A percentile compares a stretch with the other conserved stretches of the same genome.
Conservation (phyloP, 805 yeast genomes). For the Zygoascus ofunaensis region DNA sequence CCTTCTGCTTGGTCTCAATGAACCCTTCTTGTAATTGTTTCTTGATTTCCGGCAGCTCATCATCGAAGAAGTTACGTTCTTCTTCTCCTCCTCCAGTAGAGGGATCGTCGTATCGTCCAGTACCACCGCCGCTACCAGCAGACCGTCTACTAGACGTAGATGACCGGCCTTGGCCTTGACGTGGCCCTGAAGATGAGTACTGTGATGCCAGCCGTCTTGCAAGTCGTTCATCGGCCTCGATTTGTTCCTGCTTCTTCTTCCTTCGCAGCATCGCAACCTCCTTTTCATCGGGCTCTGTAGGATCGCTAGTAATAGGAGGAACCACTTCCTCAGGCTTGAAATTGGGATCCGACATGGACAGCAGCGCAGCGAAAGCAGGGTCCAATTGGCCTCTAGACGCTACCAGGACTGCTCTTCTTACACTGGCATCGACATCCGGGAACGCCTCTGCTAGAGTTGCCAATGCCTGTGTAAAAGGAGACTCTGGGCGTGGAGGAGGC, state of each 20-base stretch:
- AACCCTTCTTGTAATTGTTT: conserved; percentile 64
- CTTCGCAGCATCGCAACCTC: conserved; percentile 11
- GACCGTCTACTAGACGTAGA: not conserved
- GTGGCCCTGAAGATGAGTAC: conserved; percentile 5
- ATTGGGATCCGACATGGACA: conserved; percentile 57
- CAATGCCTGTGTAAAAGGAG: conserved; percentile 46
- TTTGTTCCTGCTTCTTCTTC: conserved; percentile 32
- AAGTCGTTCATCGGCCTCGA: conserved; percentile 66
- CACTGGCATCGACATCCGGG: conserved; percentile 64
- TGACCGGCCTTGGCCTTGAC: conserved; percentile 1
- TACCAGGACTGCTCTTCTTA: conserved; percentile 68
- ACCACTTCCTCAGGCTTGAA: conserved; percentile 19
- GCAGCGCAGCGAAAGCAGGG: conserved; percentile 79
- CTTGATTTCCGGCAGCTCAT: conserved; percentile 43
- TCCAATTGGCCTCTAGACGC: conserved; percentile 78
- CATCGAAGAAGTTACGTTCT: conserved; percentile 28
- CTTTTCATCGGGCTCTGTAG: conserved; percentile 22
- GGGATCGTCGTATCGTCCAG: conserved; percentile 21
- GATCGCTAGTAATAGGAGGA: conserved; percentile 19
- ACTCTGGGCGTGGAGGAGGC: conserved; percentile 50
- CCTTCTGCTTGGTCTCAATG: conserved; percentile 68
- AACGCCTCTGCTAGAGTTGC: conserved; percentile 74
- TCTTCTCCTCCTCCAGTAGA: conserved; percentile 17
- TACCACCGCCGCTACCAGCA: conserved; percentile 12
- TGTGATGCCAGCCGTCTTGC: conserved; percentile 66